Base-by-base conservation (phyloP, 2,329 filamentous ascomycete species). In the Ophiocordyceps australis region DNA sequence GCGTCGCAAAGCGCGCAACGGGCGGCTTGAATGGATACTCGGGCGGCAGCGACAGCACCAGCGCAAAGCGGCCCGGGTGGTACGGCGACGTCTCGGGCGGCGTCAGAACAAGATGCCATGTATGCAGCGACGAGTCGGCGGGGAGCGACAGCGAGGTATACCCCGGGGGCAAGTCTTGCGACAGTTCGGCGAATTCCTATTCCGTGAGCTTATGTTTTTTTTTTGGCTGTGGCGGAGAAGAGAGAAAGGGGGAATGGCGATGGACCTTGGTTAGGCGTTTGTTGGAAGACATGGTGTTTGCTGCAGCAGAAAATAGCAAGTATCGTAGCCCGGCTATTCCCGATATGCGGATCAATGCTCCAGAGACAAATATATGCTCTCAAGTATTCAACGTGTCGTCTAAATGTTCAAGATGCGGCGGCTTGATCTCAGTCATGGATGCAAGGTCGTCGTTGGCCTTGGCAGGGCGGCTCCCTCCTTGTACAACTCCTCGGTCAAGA, bases 1-100 rank as follows among this genome's bases (percentile, higher is more conserved):
- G 86, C 26, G 83, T 93, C 36, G 61, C 57, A 64, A 93, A 92
- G 44, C 65, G 71, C 38, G 92, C 63, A 32, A 65, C 58, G 11
- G 83, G 83, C 14, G 82, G 72, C 54, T 89, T 89, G 71, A 92
- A 93, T 19, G 83, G 83, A 59, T 92, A 93, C 42, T 82, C 75
- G 38, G 59, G 54, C 10, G 83, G 82, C 9, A 94, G 70, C 21
- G 53, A 62, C 38, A 93, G 60, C 33, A 73, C 54, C 32, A 94
- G 55, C 37, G 68, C 67, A 65, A 82, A 94, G 36, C 55, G 57
- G 42, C 83, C 83, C 39, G 71, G 74, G 59, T 49, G 42, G 54
- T 66, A 71, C 35, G 52, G 40, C 3, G 57, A 55, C 19, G 36
- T 31, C 4, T 50, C 25, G 1, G 64, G 62, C 2, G 61, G 61